These are phyloP conservation scores for Croton laevigatus DNA, from an alignment of 441 rosid genomes.

Conservation along the genomic window DNA sequence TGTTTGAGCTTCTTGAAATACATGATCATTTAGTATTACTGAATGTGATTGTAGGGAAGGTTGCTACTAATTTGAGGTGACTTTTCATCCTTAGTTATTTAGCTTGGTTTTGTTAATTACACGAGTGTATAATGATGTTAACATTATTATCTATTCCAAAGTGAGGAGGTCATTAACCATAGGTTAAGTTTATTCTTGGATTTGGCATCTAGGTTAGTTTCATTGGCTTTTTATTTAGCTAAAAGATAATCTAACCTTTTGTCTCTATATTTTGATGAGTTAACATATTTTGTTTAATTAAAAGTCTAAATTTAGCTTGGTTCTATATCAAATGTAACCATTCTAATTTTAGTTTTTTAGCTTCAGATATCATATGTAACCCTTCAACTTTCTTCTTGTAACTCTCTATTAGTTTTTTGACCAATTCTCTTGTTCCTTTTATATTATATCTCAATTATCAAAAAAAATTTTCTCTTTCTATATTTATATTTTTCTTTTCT, in stretches of 20 bases:
- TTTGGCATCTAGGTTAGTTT: slow-evolving; percentile 91
- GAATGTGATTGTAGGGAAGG: slow-evolving; percentile 95
- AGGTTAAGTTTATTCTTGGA: slow-evolving; percentile 93
- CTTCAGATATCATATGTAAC: too few relatives aligned
- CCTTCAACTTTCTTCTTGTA: too few relatives aligned
- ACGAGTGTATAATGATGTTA: neutral
- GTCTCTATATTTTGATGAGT: slow-evolving; percentile 18
- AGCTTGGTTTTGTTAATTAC: slow-evolving; percentile 15
- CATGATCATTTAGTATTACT: slow-evolving; percentile 88
- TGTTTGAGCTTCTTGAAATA: slow-evolving; percentile 92
- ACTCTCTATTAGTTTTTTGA: too few relatives aligned
- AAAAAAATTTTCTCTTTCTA: too few relatives aligned
- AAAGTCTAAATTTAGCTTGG: too few relatives aligned
- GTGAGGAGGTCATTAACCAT: slow-evolving; percentile 94
- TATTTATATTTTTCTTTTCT: slow-evolving; percentile 2
- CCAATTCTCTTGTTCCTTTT: too few relatives aligned
- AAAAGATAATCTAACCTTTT: slow-evolving; percentile 8
- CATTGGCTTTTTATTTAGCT: slow-evolving; percentile 23
- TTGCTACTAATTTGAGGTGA: slow-evolving; percentile 94
- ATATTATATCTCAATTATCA: too few relatives aligned
- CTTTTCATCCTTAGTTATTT: slow-evolving; percentile 18
- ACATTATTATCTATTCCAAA: slow-evolving; percentile 42
- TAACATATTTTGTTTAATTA: slow-evolving; percentile 18
- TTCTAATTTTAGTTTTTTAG: too few relatives aligned
- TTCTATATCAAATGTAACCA: too few relatives aligned